Evolutionary conservation across 192 early-diverging fungal species (phyloP).

Genomic region (Coemansia sp.): DNA sequence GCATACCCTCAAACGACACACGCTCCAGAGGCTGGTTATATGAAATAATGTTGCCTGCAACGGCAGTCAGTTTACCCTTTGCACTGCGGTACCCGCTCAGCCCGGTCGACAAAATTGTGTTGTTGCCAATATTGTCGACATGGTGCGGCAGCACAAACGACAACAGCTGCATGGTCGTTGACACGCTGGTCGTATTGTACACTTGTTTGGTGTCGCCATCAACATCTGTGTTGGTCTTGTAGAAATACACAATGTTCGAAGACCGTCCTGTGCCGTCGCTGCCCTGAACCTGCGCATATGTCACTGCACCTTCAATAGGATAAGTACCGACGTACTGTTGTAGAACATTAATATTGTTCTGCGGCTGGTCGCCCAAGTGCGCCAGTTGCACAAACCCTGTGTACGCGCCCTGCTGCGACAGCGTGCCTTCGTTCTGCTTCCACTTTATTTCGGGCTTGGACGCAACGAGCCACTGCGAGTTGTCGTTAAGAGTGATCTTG

Average conservation of each 20-base stretch:
- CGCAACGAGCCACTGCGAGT: conserved; percentile 48
- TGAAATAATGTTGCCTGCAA: conserved; percentile 50
- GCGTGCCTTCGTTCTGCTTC: conserved; percentile 23
- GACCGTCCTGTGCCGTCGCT: conserved; percentile 25
- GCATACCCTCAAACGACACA: conserved; percentile 29
- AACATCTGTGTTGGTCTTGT: conserved; percentile 44
- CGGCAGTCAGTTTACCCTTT: conserved; percentile 56
- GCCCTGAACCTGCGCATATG: conserved; percentile 41
- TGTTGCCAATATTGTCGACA: conserved; percentile 23
- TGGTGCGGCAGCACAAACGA: conserved; percentile 56
- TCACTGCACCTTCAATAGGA: conserved; percentile 46
- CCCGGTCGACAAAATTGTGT: conserved; percentile 3
- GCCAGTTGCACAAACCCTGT: conserved; percentile 55
- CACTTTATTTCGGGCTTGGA: conserved; percentile 44
- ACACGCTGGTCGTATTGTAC: conserved; percentile 10
- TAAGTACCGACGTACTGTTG: conserved; percentile 51
- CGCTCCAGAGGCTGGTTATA: conserved; percentile 43
- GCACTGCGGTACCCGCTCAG: conserved; percentile 48
- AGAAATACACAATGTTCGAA: conserved; percentile 36
- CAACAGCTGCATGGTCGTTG: conserved; percentile 34
- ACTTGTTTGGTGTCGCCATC: conserved; percentile 16
- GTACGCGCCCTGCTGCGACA: conserved; percentile 3
- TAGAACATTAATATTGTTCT: conserved; percentile 40
- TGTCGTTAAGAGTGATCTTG: conserved; percentile 50
- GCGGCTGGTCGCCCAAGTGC: conserved; percentile 41